These are phyloP conservation scores for Ramichloridium luteum DNA, from an alignment of 2,329 filamentous ascomycete genomes.

Conservation along the genomic window DNA sequence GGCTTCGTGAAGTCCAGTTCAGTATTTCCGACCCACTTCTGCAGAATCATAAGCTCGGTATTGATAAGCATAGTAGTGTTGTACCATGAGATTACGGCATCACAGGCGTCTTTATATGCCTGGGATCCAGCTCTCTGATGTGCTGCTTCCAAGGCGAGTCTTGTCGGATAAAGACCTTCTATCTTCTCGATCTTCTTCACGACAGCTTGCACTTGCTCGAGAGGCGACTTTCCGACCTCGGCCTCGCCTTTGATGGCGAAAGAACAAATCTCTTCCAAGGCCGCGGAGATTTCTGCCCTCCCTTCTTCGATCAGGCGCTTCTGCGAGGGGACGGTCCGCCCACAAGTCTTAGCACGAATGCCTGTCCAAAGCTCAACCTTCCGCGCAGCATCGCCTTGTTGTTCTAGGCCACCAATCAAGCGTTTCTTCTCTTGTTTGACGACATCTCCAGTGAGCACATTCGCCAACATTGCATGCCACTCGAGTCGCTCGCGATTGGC, in stretches of 20 bases:
- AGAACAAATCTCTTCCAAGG: conserved; percentile 77
- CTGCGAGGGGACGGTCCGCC: conserved; percentile 72
- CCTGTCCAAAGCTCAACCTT: conserved; percentile 76
- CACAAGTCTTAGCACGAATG: conserved; percentile 70
- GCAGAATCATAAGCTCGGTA: conserved; percentile 78
- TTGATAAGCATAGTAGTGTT: conserved; percentile 96
- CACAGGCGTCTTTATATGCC: conserved; percentile 68
- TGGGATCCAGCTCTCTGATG: conserved; percentile 67
- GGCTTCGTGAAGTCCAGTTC: conserved; percentile 81
- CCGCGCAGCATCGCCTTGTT: conserved; percentile 57
- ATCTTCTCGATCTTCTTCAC: conserved; percentile 83
- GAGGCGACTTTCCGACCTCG: conserved; percentile 75
- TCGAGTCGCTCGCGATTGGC: conserved; percentile 82
- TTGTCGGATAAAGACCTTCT: conserved; percentile 74
- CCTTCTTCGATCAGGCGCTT: conserved; percentile 79
- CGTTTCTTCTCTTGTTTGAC: conserved; percentile 97
- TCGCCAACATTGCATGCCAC: conserved; percentile 96
- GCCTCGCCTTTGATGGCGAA: conserved; percentile 92
- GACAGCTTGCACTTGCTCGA: conserved; percentile 80
- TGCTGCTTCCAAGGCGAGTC: conserved; percentile 57
- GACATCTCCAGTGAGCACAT: conserved; percentile 89
- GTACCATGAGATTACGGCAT: conserved; percentile 88
- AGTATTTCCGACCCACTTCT: conserved; percentile 93
- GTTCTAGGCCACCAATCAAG: conserved; percentile 67
- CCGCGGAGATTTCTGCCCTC: conserved; percentile 56